A percentile compares a stretch with the other conserved stretches of the same genome.
phyloP scores from a whole-genome alignment of 768 basidiomycete species.

The Chlorophyllum brunneum region DNA sequence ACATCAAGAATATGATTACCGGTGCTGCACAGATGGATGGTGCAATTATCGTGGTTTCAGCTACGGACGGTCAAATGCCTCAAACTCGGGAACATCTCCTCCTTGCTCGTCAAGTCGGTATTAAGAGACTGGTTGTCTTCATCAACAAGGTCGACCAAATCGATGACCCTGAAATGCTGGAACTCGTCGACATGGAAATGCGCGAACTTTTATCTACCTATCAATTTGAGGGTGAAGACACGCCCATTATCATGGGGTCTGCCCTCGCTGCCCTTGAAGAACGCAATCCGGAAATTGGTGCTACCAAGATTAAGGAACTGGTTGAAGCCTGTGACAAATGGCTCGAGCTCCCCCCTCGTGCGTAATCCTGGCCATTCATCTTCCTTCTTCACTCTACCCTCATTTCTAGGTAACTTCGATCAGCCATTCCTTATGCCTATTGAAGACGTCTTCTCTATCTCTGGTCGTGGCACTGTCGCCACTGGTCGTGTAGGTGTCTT shows the following conservation, averaged over 20 bases:
- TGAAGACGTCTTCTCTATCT: conserved; percentile 97
- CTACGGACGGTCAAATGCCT: conserved; percentile 99
- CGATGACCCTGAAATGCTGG: conserved; percentile 95
- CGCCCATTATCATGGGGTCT: conserved; percentile 97
- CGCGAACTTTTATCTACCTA: conserved; percentile 89
- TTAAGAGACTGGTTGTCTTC: conserved; percentile 96
- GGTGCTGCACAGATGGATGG: conserved; percentile 98
- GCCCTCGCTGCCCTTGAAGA: conserved; percentile 94
- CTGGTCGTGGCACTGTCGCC: conserved; percentile 96
- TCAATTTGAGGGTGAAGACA: conserved; percentile 95
- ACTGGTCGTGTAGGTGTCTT: conserved; percentile 79
- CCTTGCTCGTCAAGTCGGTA: conserved; percentile 95
- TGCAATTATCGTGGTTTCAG: conserved; percentile 94
- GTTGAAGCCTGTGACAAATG: conserved; percentile 87
- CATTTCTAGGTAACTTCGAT: conserved; percentile 78
- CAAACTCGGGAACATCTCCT: conserved; percentile 98
- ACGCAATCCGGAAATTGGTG: conserved; percentile 74
- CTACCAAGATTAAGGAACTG: conserved; percentile 75
- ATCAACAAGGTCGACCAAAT: conserved; percentile 99
- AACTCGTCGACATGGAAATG: conserved; percentile 99
- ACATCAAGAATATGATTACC: conserved; percentile 99
- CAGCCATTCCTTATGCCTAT: conserved; percentile 96
- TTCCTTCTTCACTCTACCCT: not conserved
- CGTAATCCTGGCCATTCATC: conserved; percentile 23
- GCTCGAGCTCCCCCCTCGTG: conserved; percentile 91